Evolutionary conservation across 192 early-diverging fungal species (phyloP).

Genomic region (Anaeromyces robustus): DNA sequence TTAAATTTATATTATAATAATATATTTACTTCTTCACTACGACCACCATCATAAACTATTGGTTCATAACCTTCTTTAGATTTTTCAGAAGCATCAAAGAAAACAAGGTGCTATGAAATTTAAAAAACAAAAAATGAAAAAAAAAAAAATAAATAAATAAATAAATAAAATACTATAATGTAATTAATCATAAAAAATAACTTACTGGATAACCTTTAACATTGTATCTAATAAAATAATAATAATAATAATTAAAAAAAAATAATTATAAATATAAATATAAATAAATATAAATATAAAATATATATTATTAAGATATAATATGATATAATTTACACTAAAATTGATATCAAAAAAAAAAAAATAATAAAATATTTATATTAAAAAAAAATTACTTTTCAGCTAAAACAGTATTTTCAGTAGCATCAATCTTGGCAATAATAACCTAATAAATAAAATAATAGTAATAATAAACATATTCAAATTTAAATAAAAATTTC

Average conservation of each 20-base stretch:
- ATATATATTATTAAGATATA: too few species aligned
- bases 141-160: too few species aligned
- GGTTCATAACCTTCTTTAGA: background rate
- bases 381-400: constrained; percentile 15
- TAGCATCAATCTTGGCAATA: constrained; percentile 84
- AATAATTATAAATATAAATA: too few species aligned
- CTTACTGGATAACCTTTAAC: constrained; percentile 81
- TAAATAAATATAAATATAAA: too few species aligned
- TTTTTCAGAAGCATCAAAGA: background rate
- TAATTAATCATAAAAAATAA: constrained; percentile 61
- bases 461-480: too few species aligned
- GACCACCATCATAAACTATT: constrained; percentile 55
- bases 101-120: background rate
- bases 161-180: background rate
- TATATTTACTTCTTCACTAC: constrained; percentile 25
- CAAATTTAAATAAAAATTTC: too few species aligned
- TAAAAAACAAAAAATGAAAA: too few species aligned
- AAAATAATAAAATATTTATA: too few species aligned
- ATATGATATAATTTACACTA: too few species aligned
- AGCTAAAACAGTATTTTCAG: constrained; percentile 41
- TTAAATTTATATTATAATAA: too few species aligned
- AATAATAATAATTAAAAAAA: background rate
- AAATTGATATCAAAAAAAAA: too few species aligned
- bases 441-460: constrained; percentile 22
- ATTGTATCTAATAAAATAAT: constrained; percentile 10